These are phyloP conservation scores for Flaveria floridana DNA, from an alignment of 140 eudicot genomes.

Conservation along the genomic window DNA sequence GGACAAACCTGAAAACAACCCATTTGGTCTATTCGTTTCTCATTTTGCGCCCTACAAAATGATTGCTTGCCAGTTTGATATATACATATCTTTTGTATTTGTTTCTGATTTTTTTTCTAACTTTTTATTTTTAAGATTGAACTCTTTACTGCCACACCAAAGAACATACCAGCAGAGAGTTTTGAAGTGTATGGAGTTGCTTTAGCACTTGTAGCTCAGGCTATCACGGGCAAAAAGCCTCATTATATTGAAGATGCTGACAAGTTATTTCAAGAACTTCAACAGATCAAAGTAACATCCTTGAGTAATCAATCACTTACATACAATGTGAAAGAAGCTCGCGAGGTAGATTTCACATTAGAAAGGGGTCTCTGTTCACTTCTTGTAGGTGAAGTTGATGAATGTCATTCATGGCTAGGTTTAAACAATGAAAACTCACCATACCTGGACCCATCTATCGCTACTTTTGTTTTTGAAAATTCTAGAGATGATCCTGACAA, in stretches of 20 bases:
- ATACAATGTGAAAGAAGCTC: slow-evolving; percentile 44
- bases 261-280: slow-evolving; percentile 83
- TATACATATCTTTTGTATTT: neutral
- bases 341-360: slow-evolving; percentile 77
- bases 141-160: slow-evolving; percentile 79
- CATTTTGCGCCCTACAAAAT: neutral
- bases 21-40: neutral
- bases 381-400: slow-evolving; percentile 87
- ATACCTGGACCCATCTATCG: slow-evolving; percentile 74
- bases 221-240: slow-evolving; percentile 78
- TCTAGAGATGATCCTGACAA: slow-evolving; percentile 67
- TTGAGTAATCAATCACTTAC: slow-evolving; percentile 44
- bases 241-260: slow-evolving; percentile 82
- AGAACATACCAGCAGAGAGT: slow-evolving; percentile 84
- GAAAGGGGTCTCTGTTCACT: slow-evolving; percentile 94
- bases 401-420: slow-evolving; percentile 89
- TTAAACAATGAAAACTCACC: slow-evolving; percentile 68
- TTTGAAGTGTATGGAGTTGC: slow-evolving; percentile 94
- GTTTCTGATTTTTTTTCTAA: slow-evolving; percentile 22
- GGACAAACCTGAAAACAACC: neutral
- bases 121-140: slow-evolving; percentile 53
- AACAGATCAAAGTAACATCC: slow-evolving; percentile 71
- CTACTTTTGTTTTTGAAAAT: slow-evolving; percentile 68
- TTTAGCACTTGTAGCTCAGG: slow-evolving; percentile 91
- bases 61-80: slow-evolving; percentile 1